Evolutionary conservation across 139 green algal species (phyloP).

Genomic region (Chlamydomonas eustigma): DNA sequence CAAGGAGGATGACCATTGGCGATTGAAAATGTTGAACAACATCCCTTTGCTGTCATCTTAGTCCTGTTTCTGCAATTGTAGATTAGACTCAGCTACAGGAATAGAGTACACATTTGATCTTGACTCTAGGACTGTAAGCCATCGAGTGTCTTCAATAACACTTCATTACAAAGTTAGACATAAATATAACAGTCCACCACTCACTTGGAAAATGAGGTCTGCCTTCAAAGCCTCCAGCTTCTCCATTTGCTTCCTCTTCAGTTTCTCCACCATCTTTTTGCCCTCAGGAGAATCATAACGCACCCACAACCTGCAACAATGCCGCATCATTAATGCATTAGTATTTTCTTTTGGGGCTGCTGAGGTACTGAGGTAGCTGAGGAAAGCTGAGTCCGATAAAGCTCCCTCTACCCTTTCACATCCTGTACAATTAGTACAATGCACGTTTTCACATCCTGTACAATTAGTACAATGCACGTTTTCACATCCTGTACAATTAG

Average conservation of each 20-base stretch:
- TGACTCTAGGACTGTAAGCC: too few species aligned
- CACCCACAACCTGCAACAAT: slow-evolving; percentile 10
- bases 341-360: background rate
- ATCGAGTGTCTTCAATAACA: too few species aligned
- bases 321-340: too few species aligned
- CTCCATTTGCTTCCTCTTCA: background rate
- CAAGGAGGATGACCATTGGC: too few species aligned
- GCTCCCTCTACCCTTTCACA: background rate
- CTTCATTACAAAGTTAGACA: too few species aligned
- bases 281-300: slow-evolving; percentile 19
- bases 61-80: too few species aligned
- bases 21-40: too few species aligned
- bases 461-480: background rate
- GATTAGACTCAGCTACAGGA: too few species aligned
- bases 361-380: background rate
- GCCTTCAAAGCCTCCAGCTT: background rate
- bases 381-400: background rate
- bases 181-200: too few species aligned
- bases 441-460: too few species aligned
- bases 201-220: background rate
- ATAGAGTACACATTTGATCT: too few species aligned
- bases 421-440: background rate
- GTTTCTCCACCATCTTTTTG: background rate
- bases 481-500: background rate
- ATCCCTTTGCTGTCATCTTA: too few species aligned